Evolutionary conservation across 1,139 yeast species (phyloP).

Genomic region (Blastobotrys petasosporus): DNA sequence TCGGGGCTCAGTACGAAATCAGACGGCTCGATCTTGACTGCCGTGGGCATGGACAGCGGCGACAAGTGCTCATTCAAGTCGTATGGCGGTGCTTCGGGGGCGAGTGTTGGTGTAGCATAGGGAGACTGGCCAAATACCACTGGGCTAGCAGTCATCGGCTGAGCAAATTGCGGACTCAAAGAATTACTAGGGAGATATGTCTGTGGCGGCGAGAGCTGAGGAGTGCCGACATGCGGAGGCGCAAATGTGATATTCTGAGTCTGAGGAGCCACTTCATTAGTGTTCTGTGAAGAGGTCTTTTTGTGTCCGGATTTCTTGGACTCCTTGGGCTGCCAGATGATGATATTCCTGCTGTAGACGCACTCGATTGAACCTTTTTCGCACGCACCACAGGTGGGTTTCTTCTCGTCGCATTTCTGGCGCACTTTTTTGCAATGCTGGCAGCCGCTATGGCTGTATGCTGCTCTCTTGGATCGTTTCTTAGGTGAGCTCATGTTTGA

Average conservation of each 20-base stretch:
- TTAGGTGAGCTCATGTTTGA: no score
- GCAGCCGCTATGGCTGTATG: constrained; percentile 30
- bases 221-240: no score
- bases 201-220: no score
- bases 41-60: no score
- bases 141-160: no score
- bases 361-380: constrained; percentile 32
- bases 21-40: no score
- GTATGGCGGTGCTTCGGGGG: not conserved
- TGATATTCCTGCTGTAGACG: constrained; percentile 21
- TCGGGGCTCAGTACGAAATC: no score
- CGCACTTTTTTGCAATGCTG: constrained; percentile 34
- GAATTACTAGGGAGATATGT: no score
- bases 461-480: constrained; percentile 2
- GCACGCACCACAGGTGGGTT: constrained; percentile 42
- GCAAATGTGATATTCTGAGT: not conserved
- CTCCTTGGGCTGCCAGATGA: constrained; percentile 11
- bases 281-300: not conserved
- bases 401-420: constrained; percentile 43
- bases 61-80: not conserved
- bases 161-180: no score
- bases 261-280: not conserved
- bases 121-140: not conserved
- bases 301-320: constrained; percentile 3
- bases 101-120: no score